Percentiles rank a stretch among this genome's conserved stretches.
phyloP scores from a whole-genome alignment of 306 rosid genomes.

The Quercus wislizeni region DNA sequence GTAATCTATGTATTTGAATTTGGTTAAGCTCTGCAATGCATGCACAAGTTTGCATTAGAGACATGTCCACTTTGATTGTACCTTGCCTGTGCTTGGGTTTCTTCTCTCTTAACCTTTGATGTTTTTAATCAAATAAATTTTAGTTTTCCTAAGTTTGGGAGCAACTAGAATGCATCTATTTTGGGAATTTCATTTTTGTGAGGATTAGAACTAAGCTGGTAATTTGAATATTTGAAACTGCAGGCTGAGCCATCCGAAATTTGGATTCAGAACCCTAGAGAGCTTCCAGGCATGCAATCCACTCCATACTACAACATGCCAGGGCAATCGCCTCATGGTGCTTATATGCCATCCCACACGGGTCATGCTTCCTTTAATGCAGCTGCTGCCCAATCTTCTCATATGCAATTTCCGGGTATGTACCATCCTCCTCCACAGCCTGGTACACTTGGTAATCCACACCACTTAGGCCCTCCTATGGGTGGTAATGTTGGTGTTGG shows the following conservation, averaged over 20 bases:
- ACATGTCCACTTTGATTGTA: background rate
- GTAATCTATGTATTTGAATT: background rate
- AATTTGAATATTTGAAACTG: constrained; percentile 6
- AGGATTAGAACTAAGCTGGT: background rate
- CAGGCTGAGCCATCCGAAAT: constrained; percentile 98
- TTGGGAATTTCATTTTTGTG: background rate
- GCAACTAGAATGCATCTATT: background rate
- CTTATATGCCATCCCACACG: constrained; percentile 80
- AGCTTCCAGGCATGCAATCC: constrained; percentile 80
- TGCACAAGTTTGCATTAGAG: background rate
- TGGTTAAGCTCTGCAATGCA: background rate
- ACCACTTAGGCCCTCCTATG: constrained; percentile 82
- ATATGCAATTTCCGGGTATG: constrained; percentile 97
- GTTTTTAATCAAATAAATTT: background rate
- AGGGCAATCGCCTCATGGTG: constrained; percentile 80
- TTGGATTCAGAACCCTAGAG: constrained; percentile 96
- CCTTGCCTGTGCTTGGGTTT: background rate
- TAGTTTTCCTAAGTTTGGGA: background rate
- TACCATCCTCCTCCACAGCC: constrained; percentile 85
- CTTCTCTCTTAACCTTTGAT: background rate
- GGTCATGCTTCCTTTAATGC: constrained; percentile 80
- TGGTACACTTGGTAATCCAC: constrained; percentile 64
- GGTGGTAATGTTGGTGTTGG: constrained; percentile 85
- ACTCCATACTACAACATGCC: constrained; percentile 81
- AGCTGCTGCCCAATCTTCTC: constrained; percentile 92